Conservation (phyloP, 306 rosid genomes). For the Vigna reflexopilosa region DNA sequence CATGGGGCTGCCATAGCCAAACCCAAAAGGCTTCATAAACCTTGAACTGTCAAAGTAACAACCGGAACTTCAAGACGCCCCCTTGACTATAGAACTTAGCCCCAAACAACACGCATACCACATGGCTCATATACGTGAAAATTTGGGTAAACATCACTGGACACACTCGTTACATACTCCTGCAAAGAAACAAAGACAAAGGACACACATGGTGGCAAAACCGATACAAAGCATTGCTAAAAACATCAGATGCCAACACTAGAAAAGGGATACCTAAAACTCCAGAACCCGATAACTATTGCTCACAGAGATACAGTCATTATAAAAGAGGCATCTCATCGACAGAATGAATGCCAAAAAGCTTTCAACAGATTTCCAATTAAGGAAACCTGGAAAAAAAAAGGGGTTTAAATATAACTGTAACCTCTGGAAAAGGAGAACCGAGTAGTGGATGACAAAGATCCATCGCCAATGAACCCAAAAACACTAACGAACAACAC, state of each 20-base stretch:
- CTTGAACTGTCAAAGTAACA: constrained; percentile 64
- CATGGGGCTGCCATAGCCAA: constrained; percentile 80
- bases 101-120: constrained; percentile 66
- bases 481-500: constrained; percentile 64
- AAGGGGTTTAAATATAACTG: constrained; percentile 59
- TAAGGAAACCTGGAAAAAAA: constrained; percentile 83
- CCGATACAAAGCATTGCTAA: constrained; percentile 58
- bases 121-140: constrained; percentile 50
- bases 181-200: constrained; percentile 33
- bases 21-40: constrained; percentile 64
- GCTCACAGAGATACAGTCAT: constrained; percentile 69
- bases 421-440: constrained; percentile 71
- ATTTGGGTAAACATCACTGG: constrained; percentile 56
- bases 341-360: constrained; percentile 55
- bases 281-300: constrained; percentile 55
- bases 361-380: constrained; percentile 60
- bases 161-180: constrained; percentile 47
- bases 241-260: constrained; percentile 60
- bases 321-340: constrained; percentile 47
- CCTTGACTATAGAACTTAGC: constrained; percentile 56
- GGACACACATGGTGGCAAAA: constrained; percentile 50
- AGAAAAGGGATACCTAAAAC: constrained; percentile 54
- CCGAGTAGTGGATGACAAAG: constrained; percentile 63
- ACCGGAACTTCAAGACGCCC: constrained; percentile 56
- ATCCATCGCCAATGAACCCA: constrained; percentile 80